A percentile compares a stretch with the other conserved stretches of the same genome.
Conservation (phyloP, 306 rosid species). For the Cucurbita moschata region DNA sequence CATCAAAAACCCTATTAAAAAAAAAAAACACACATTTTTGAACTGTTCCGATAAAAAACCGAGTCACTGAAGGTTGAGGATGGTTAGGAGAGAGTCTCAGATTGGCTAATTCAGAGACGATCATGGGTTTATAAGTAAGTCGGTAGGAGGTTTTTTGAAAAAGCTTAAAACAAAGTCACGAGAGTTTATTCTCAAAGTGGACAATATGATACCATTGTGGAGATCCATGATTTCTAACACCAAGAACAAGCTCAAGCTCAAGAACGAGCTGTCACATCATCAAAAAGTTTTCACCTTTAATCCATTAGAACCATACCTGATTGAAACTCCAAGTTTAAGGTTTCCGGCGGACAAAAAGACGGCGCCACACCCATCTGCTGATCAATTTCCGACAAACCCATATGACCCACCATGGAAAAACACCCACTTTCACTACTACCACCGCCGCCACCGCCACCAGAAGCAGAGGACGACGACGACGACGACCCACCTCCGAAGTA, state of each 20-base stretch:
- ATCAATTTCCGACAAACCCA: slow-evolving; percentile 42
- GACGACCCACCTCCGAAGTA: slow-evolving; percentile 15
- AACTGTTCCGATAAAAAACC: background rate
- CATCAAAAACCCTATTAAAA: background rate
- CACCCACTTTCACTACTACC: background rate
- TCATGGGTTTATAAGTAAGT: no score
- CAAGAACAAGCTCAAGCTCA: background rate
- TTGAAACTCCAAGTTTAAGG: slow-evolving; percentile 35
- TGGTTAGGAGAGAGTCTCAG: no score
- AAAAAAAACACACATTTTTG: background rate
- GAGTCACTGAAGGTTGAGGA: background rate
- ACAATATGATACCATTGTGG: no score
- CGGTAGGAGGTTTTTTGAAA: no score
- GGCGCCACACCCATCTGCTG: slow-evolving; percentile 25
- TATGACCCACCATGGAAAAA: slow-evolving; percentile 31
- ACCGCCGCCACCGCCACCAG: slow-evolving; percentile 10
- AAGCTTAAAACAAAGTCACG: no score
- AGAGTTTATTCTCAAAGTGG: no score
- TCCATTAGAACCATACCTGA: slow-evolving; percentile 21
- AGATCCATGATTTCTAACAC: no score
- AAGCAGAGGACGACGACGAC: slow-evolving; percentile 30
- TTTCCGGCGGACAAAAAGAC: slow-evolving; percentile 18
- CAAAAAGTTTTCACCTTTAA: slow-evolving; percentile 11
- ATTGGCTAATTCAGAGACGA: no score
- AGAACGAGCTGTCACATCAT: slow-evolving; percentile 40